Evolutionary conservation across 176 grass and related monocot species (phyloP), one percentile per base, ranked within the genome.

Genomic region (Melocanna baccifera): DNA sequence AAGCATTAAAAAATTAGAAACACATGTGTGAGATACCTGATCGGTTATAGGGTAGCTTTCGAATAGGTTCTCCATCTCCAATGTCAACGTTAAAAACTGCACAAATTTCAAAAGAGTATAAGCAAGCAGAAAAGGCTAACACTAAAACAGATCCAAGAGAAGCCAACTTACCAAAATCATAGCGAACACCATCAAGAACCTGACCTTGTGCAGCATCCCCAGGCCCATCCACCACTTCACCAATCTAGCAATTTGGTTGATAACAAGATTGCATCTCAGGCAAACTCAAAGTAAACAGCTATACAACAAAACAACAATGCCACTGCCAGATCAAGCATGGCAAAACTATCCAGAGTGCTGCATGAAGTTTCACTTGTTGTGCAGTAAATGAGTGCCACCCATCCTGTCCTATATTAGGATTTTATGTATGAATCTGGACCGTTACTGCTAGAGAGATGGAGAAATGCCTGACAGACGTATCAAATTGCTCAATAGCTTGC

Each of bases 51-150:
- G 96, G 96, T n/a, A 99, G 85, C 77, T 99, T 99, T 26, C 96
- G 52, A 40, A 92, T 85, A 14, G 96, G 96, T 61, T 96, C 91
- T 62, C 96, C 96, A 86, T 99, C 96, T 79, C 89, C 96, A 91
- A 99, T 99, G 79, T 99, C 96, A 88, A 99, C 96, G 86, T 96
- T 91, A 87, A 99, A 99, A 87, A 99, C 96, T 99, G 80, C 62
- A 90, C 0, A 83, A 47, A 76, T 73, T 78, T 65, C 13, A 69
- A 16, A 75, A 79, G 20, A 46, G 12, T 2, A 57, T 82, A 78
- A 92, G 87, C 15, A 90, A 87, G 47, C 47, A n/a, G 71, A 70
- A 81, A 70, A 81, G 36, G 16, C 64, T 85, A 73, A 66, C 0
- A 0, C 46, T 87, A 47, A 83, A 74, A 84, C 22, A 86, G 16